A percentile compares a stretch with the other conserved stretches of the same genome.
phyloP scores from a whole-genome alignment of 2,329 filamentous ascomycete species.

The Talaromyces sp. region DNA sequence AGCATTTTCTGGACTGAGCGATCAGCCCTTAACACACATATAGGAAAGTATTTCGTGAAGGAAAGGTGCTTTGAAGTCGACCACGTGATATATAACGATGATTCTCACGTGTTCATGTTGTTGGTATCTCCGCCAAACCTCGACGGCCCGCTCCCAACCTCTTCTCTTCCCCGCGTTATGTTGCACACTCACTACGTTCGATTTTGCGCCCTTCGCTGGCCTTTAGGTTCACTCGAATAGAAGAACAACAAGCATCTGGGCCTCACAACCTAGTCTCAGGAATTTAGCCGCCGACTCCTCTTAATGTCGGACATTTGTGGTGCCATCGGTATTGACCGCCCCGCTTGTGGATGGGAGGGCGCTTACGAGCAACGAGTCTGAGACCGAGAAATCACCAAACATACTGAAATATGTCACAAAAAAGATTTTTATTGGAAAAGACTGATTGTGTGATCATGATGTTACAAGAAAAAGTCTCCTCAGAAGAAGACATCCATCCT shows the following conservation, averaged over 20 bases:
- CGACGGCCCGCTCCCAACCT: background rate
- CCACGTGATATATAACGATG: constrained; percentile 3
- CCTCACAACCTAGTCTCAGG: background rate
- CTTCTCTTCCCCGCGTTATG: constrained; percentile 15
- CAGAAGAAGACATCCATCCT: background rate
- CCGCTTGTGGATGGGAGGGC: constrained; percentile 16
- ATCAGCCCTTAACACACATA: too few species aligned
- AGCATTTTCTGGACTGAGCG: background rate
- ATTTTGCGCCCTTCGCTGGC: background rate
- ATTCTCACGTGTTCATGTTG: constrained; percentile 11
- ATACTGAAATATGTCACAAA: constrained; percentile 17
- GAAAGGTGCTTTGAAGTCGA: background rate
- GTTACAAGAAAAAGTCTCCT: constrained; percentile 11
- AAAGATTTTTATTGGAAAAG: constrained; percentile 15
- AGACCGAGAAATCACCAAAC: constrained; percentile 6
- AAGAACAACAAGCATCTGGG: background rate
- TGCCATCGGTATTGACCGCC: constrained; percentile 3
- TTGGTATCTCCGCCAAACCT: background rate
- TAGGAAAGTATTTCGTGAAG: background rate
- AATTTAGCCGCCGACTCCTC: constrained; percentile 12
- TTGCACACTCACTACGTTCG: background rate
- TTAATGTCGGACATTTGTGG: constrained; percentile 11
- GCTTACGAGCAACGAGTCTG: constrained; percentile 18
- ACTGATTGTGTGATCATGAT: constrained; percentile 12
- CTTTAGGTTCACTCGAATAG: background rate